phyloP scores from a whole-genome alignment of 163 green algal species.

The Scenedesmus sp. region DNA sequence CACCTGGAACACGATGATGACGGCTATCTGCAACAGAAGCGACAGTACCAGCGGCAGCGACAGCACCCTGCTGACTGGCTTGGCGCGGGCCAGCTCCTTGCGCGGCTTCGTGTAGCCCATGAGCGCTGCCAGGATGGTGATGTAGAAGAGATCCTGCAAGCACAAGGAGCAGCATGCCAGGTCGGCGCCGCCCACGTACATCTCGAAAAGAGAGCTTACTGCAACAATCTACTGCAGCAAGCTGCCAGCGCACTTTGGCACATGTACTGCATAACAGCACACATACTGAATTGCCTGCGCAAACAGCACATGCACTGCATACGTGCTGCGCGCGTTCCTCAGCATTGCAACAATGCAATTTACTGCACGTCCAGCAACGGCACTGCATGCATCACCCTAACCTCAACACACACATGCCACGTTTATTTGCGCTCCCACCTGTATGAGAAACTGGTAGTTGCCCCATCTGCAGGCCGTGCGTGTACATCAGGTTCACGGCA shows the following conservation, averaged over 20 bases:
- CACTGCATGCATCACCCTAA: no score
- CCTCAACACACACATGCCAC: background rate
- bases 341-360: background rate
- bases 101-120: slow-evolving; percentile 78
- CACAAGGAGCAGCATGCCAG: background rate
- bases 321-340: no score
- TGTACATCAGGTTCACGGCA: slow-evolving; percentile 80
- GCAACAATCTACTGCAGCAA: background rate
- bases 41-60: slow-evolving; percentile 58
- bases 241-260: background rate
- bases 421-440: slow-evolving; percentile 32
- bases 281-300: no score
- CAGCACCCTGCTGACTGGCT: slow-evolving; percentile 65
- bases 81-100: slow-evolving; percentile 53
- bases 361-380: no score
- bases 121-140: slow-evolving; percentile 74
- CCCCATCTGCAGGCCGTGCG: slow-evolving; percentile 71
- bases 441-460: slow-evolving; percentile 79
- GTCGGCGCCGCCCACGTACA: no score
- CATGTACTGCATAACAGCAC: no score
- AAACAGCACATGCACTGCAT: no score
- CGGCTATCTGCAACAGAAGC: slow-evolving; percentile 63
- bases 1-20: slow-evolving; percentile 68
- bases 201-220: no score
- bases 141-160: slow-evolving; percentile 81